A percentile compares a stretch with the other conserved stretches of the same genome.
Evolutionary conservation across 768 basidiomycete genomes (phyloP).

Genomic region (Suillus subaureus): DNA sequence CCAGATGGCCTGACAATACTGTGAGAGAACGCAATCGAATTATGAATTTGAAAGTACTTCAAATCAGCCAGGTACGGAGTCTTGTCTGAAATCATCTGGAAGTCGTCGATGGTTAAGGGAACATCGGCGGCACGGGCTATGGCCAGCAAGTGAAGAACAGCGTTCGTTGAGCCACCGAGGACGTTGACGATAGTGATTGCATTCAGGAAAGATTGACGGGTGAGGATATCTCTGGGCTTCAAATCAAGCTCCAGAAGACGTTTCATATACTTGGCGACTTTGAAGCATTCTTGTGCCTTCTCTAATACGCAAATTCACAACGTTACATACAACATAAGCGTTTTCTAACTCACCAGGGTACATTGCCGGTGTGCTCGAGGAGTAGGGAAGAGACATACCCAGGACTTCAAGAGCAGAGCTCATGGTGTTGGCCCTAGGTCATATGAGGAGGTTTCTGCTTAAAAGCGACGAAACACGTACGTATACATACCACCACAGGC

Average conservation of each 20-base stretch:
- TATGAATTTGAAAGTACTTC: conserved; percentile 46
- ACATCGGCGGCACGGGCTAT: conserved; percentile 83
- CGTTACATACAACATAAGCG: not conserved
- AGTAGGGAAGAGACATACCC: conserved; percentile 86
- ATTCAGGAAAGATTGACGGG: conserved; percentile 75
- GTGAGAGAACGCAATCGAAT: conserved; percentile 12
- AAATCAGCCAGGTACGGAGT: conserved; percentile 88
- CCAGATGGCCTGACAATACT: conserved; percentile 64
- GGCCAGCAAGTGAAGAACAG: conserved; percentile 81
- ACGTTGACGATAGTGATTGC: conserved; percentile 80
- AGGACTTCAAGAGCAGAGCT: conserved; percentile 81
- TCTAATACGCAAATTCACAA: conserved; percentile 40
- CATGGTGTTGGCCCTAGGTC: conserved; percentile 79
- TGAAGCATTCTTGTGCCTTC: conserved; percentile 82
- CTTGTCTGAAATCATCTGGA: conserved; percentile 76
- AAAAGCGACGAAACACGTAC: conserved; percentile 35
- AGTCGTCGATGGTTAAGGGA: conserved; percentile 80
- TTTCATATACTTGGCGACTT: conserved; percentile 76
- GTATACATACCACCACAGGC: conserved; percentile 92
- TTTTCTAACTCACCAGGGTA: conserved; percentile 53
- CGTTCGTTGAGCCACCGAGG: conserved; percentile 87
- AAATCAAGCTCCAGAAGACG: conserved; percentile 74
- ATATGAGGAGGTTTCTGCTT: not conserved
- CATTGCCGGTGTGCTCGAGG: conserved; percentile 69
- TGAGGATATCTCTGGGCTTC: conserved; percentile 80